phyloP scores from a whole-genome alignment of 2,329 filamentous ascomycete genomes.

The Dactylonectria macrodidyma region DNA sequence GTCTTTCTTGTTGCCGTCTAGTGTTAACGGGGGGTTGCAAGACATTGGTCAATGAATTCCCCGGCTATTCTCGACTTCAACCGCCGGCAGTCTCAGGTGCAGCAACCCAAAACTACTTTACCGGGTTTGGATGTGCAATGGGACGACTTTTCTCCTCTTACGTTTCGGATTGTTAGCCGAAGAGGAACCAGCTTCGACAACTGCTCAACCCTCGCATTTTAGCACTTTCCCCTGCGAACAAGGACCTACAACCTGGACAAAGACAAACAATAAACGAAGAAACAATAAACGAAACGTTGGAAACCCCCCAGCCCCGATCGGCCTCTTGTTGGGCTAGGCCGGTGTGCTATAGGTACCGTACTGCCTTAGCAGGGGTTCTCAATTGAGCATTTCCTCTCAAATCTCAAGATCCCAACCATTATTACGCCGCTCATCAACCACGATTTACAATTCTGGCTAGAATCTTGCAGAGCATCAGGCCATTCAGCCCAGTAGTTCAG shows the following conservation, averaged over 20 bases:
- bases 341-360: conserved; percentile 32
- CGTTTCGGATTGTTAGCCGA: conserved; percentile 34
- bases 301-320: conserved; percentile 42
- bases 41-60: conserved; percentile 6
- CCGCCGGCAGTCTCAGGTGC: conserved; percentile 38
- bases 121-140: conserved; percentile 29
- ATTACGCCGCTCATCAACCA: conserved; percentile 33
- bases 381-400: conserved; percentile 25
- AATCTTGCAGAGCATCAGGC: conserved; percentile 39
- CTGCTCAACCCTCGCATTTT: conserved; percentile 8
- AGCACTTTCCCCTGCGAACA: conserved; percentile 15
- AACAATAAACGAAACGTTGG: conserved; percentile 49
- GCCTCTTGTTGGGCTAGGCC: conserved; percentile 38
- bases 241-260: conserved; percentile 27
- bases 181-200: conserved; percentile 25
- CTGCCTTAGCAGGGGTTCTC: conserved; percentile 31
- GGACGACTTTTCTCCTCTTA: conserved; percentile 36
- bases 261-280: conserved; percentile 43
- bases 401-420: conserved; percentile 30
- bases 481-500: conserved; percentile 38
- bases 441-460: conserved; percentile 32
- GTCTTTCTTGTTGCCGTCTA: conserved; percentile 2
- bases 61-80: conserved; percentile 28
- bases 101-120: conserved; percentile 30
- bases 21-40: conserved; percentile 11